Percentiles rank a stretch among this genome's conserved stretches.
These are phyloP conservation scores for Silene conica DNA, from an alignment of 148 eudicot species.

Conservation along the genomic window DNA sequence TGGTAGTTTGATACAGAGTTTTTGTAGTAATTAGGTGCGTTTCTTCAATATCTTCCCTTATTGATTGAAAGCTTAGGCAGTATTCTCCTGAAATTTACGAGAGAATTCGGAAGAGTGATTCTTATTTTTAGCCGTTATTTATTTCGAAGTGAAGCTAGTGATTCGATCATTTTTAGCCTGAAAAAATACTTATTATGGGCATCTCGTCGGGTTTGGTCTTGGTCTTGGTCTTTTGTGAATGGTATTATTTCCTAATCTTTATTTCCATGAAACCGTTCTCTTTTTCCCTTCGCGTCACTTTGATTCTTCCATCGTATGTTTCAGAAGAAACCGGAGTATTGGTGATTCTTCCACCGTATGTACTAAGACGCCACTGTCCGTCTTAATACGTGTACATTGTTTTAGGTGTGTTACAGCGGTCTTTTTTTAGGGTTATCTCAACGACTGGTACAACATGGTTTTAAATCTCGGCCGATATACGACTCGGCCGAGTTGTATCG, in stretches of 20 bases:
- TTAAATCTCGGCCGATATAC: too few species aligned
- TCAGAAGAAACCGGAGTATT: too few species aligned
- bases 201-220: neutral
- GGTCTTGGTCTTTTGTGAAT: constrained; percentile 15
- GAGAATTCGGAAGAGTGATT: constrained; percentile 11
- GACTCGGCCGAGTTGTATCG: too few species aligned
- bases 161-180: constrained; percentile 1
- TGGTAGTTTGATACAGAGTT: constrained; percentile 22
- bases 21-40: constrained; percentile 35
- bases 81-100: neutral
- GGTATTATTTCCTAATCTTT: constrained; percentile 1
- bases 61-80: constrained; percentile 2
- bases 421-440: too few species aligned
- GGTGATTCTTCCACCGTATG: too few species aligned
- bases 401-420: too few species aligned
- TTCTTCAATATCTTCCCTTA: constrained; percentile 9
- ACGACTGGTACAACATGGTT: too few species aligned
- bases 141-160: constrained; percentile 16
- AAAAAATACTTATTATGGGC: constrained; percentile 2
- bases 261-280: neutral
- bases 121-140: neutral
- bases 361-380: too few species aligned
- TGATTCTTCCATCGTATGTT: too few species aligned
- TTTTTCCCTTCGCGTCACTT: too few species aligned
- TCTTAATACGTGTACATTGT: too few species aligned